Evolutionary conservation across 164 flowering plant genomes (phyloP), one percentile per base, ranked within the genome.

Genomic region (Vitis rotundifolia): DNA sequence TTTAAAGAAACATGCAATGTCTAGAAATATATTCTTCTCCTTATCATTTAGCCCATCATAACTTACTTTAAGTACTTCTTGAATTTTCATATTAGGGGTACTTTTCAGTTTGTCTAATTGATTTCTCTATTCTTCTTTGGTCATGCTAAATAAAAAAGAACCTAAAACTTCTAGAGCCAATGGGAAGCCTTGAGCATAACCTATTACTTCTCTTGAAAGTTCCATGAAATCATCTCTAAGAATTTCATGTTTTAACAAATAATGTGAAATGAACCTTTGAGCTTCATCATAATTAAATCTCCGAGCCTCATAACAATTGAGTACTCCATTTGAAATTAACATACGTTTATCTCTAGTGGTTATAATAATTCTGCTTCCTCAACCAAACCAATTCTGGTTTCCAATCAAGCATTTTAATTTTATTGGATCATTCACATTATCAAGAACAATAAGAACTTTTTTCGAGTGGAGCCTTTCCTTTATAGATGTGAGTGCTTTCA

Each of bases 321-420:
- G 47, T 22, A 65, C 59, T 26, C 19, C 68, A 53, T 51, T 57
- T 1, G 22, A 5, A 14, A 48, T 18, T 5, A 69, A 16, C 55
- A 69, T 19, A 26, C 50, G 71, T n/a, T 49, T 18, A 29, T 69
- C 65, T 59, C 58, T 65, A 10, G 68, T 65, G 51, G 68, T 65
- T 51, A 65, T 53, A 3, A 65, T 65, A 12, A 65, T 28, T 55
- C 65, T 59, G 22, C 71, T 69, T 26, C 65, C 71, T 9, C 6
- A 8, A 14, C 71, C 71, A 59, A 69, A 69, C 71, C 65, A 69
- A 11, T 49, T 49, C 19, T 11, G 57, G 0, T 47, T 18, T n/a
- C 56, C 65, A 12, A 64, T 65, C 49, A 69, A 69, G 13, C n/a
- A 9, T 13, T 69, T 18, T 8, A 69, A 50, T 26, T 49, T 28